Evolutionary conservation across 2,329 filamentous ascomycete genomes (phyloP).

Genomic region (Paraphoma sp.): DNA sequence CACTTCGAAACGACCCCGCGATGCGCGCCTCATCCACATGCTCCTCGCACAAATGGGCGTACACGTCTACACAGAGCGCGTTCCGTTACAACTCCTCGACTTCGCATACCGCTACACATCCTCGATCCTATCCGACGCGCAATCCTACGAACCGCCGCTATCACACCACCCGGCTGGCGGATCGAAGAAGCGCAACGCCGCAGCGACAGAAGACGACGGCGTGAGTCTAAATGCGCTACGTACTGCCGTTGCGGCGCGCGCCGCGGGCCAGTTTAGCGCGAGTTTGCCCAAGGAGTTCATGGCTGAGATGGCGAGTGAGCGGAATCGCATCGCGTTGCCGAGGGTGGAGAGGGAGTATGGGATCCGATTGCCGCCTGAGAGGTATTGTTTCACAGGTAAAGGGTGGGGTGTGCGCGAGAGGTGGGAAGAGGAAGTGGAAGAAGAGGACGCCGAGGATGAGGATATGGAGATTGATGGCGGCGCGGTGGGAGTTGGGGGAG

Average conservation of each 20-base stretch:
- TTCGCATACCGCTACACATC: constrained; percentile 85
- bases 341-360: constrained; percentile 63
- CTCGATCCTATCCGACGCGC: constrained; percentile 70
- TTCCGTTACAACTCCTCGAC: constrained; percentile 81
- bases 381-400: constrained; percentile 56
- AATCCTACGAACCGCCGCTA: constrained; percentile 40
- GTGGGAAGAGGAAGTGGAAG: constrained; percentile 72
- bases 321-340: constrained; percentile 54
- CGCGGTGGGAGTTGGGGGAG: constrained; percentile 52
- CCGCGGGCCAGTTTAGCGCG: constrained; percentile 71
- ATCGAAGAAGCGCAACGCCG: constrained; percentile 30
- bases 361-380: constrained; percentile 66
- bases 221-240: constrained; percentile 72
- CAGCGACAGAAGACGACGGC: constrained; percentile 51
- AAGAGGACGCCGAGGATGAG: constrained; percentile 69
- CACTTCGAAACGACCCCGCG: constrained; percentile 67
- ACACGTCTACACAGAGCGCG: constrained; percentile 79
- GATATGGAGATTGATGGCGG: constrained; percentile 12
- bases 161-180: constrained; percentile 7
- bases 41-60: constrained; percentile 81
- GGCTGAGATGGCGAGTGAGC: constrained; percentile 66
- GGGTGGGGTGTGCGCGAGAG: constrained; percentile 46
- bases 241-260: constrained; percentile 73
- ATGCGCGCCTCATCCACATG: constrained; percentile 80
- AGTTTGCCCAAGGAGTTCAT: constrained; percentile 76